phyloP scores from a whole-genome alignment of 2,329 filamentous ascomycete genomes.

The Rutstroemia sp. region DNA sequence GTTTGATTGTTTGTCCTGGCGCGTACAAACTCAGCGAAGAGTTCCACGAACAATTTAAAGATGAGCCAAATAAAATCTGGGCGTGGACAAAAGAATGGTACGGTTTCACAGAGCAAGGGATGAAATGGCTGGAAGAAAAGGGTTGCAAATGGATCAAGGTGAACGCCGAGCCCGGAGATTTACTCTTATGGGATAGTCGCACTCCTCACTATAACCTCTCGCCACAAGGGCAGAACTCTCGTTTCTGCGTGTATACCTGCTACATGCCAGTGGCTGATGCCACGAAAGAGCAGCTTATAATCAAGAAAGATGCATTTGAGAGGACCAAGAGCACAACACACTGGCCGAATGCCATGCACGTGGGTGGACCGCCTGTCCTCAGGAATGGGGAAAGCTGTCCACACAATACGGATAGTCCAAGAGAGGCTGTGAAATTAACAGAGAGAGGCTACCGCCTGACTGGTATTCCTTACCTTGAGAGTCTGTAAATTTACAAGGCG shows the following conservation, averaged over 20 bases:
- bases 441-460: too few relatives aligned
- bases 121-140: slow-evolving; percentile 30
- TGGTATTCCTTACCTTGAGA: too few relatives aligned
- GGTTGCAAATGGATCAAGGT: slow-evolving; percentile 30
- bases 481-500: too few relatives aligned
- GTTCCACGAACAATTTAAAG: slow-evolving; percentile 15
- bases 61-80: not conserved
- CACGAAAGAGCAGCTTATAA: slow-evolving; percentile 20
- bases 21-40: slow-evolving; percentile 23
- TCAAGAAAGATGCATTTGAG: slow-evolving; percentile 26
- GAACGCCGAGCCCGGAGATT: slow-evolving; percentile 31
- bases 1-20: slow-evolving; percentile 27
- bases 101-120: slow-evolving; percentile 25
- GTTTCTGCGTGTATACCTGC: slow-evolving; percentile 34
- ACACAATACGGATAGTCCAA: too few relatives aligned
- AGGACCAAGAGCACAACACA: slow-evolving; percentile 25
- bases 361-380: too few relatives aligned
- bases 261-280: slow-evolving; percentile 32
- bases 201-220: not conserved
- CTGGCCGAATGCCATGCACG: slow-evolving; percentile 20
- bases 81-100: slow-evolving; percentile 25
- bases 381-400: too few relatives aligned
- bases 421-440: too few relatives aligned
- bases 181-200: slow-evolving; percentile 33
- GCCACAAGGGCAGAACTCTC: slow-evolving; percentile 27